Evolutionary conservation across 2,329 filamentous ascomycete genomes (phyloP), one percentile per base, ranked within the genome.

Genomic region (Aspergillus fijiensis): DNA sequence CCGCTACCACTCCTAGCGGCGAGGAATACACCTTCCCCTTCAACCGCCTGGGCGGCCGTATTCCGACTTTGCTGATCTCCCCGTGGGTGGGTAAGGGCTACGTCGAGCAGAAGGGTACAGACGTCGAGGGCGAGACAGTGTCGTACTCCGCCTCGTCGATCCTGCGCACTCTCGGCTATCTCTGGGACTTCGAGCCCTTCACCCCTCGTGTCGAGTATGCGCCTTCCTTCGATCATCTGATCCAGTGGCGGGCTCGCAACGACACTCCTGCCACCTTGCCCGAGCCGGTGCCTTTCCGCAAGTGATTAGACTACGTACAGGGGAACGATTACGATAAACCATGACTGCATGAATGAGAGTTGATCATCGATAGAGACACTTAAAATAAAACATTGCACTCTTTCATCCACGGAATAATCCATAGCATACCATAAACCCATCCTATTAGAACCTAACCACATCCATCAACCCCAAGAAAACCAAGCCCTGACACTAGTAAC

Each of bases 101-200:
- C 33, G 69, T 73, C 5, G 72, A 74, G 63, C 70, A 73, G 64
- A 70, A 71, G 63, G 70, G 70, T 2, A 67, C 49, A 2, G 69
- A 65, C n/a, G 57, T 54, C 1, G 49, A 65, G 1, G 70, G 69
- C 2, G 10, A 68, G 49, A 61, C 61, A 1, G 63, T 68, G 2
- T 71, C 68, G 0, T 74, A 73, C 55, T 71, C 69, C 27, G 67
- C 68, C 27, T 65, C 67, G 1, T 73, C 70, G 0, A 67, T 73
- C 19, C 63, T 73, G 47, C 63, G 69, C 12, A 72, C 69, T 3
- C 63, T 74, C 4, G 72, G 71, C n/a, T 72, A 73, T 25, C 67
- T 74, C 9, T 74, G 72, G 72, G 71, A 74, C 52, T 72, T 74
- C 61, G 67, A 71, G 19, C 68, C 68, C 2, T 73, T 74, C 39